Evolutionary conservation across 805 yeast genomes (phyloP), one percentile per base, ranked within the genome.

Genomic region (Brettanomyces bruxellensis): DNA sequence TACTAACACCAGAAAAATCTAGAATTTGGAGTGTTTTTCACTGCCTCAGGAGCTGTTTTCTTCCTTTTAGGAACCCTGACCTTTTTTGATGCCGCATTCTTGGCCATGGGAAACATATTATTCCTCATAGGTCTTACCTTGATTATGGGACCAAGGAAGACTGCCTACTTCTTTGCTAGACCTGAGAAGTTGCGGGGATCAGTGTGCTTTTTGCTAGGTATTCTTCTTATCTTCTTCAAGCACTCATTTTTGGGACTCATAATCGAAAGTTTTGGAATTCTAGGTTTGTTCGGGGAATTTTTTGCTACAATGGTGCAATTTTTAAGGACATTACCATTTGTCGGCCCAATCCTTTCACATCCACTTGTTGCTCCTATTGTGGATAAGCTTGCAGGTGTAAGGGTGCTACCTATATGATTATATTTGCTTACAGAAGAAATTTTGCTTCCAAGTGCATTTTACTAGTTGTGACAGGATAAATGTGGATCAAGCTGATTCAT

Each of bases 21-120:
- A 86, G 95, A 89, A 66, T 81, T 83, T 58, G 98, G 98, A 35
- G 96, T 87, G 18, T 96, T 87, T 3, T 83, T 89, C 71, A 86
- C 96, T 4, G 89, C 95, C 14, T 85, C 83, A 34, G 96, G 95
- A 7, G 76, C 83, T 43, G 59, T 85, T 25, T 82, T 88, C 60
- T 85, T 93, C 64, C 58, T 86, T 4, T 69, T 91, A 22, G 99
- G 99, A 5, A 74, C 91, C 30, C 56, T 89, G 57, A 78, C 95
- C 14, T 79, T 91, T 52, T 93, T 93, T 59, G 97, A 93, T 60
- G 72, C 95, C 7, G 90, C 95, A 0, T 71, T 91, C 35, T 71
- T 91, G 49, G 96, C 97, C 1, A 73, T 93, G 59, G 98, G 98
- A 14, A 91, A 93, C 62, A 75, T 83, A 11, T 61, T 88, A 41